Conservation (phyloP, 768 basidiomycete species). For the Mycena capillaripes region DNA sequence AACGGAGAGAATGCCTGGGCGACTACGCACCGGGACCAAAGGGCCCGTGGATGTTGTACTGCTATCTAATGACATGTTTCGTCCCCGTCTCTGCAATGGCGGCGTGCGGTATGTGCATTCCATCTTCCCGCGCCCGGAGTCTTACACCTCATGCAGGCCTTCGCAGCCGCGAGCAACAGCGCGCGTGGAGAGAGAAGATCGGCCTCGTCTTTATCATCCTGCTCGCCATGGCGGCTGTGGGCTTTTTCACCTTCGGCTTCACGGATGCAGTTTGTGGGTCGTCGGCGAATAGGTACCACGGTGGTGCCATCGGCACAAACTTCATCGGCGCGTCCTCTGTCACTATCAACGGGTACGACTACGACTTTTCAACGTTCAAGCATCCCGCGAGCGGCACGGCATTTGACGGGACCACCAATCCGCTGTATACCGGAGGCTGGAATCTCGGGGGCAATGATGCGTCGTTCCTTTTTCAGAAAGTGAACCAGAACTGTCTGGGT, state of each 20-base stretch:
- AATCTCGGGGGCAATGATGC: slow-evolving; percentile 77
- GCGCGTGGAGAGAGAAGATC: slow-evolving; percentile 88
- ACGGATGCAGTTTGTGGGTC: slow-evolving; percentile 77
- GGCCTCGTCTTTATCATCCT: slow-evolving; percentile 76
- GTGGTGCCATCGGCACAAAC: slow-evolving; percentile 71
- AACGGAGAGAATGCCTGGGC: slow-evolving; percentile 59
- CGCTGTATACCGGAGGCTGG: slow-evolving; percentile 74
- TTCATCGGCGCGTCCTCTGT: slow-evolving; percentile 64
- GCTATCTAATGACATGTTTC: slow-evolving; percentile 74
- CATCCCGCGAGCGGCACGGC: slow-evolving; percentile 70
- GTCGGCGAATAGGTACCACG: slow-evolving; percentile 64
- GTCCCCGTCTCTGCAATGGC: slow-evolving; percentile 72
- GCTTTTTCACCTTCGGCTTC: slow-evolving; percentile 88
- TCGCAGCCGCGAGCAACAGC: slow-evolving; percentile 78
- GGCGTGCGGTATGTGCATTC: slow-evolving; percentile 65
- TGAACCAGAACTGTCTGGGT: slow-evolving; percentile 73
- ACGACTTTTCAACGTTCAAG: slow-evolving; percentile 77
- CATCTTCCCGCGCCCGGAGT: background rate
- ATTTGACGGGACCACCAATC: slow-evolving; percentile 78
- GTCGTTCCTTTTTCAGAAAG: slow-evolving; percentile 83
- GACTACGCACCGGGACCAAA: slow-evolving; percentile 79
- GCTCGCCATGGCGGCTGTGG: slow-evolving; percentile 77
- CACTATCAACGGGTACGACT: slow-evolving; percentile 82
- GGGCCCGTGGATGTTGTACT: slow-evolving; percentile 85
- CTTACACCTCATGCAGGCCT: slow-evolving; percentile 60